Evolutionary conservation across 2,329 filamentous ascomycete species (phyloP).

Genomic region (Nannizziopsis barbatae): DNA sequence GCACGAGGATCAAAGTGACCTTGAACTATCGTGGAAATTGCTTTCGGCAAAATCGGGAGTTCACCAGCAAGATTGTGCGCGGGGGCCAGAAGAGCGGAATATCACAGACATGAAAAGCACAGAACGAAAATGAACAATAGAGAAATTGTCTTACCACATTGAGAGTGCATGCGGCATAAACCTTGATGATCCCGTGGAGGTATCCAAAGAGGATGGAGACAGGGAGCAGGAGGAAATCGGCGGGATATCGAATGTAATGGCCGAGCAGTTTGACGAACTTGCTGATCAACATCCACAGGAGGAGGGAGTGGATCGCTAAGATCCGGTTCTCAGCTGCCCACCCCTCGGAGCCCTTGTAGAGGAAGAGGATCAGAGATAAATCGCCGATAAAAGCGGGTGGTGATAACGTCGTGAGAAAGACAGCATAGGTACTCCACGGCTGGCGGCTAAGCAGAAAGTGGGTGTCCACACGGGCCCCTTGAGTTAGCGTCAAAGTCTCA

Average conservation of each 20-base stretch:
- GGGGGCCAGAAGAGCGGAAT: not conserved
- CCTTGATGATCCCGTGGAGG: constrained; percentile 83
- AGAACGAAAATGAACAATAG: not conserved
- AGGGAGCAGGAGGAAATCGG: constrained; percentile 67
- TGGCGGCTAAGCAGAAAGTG: constrained; percentile 53
- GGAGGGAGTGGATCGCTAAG: constrained; percentile 50
- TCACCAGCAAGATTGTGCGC: not conserved
- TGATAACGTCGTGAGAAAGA: constrained; percentile 85
- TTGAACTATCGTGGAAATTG: not conserved
- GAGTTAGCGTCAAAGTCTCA: constrained; percentile 20
- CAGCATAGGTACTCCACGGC: constrained; percentile 84
- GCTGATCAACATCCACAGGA: constrained; percentile 70
- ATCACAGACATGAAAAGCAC: not conserved
- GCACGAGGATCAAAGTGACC: constrained; percentile 1
- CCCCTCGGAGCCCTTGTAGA: constrained; percentile 55
- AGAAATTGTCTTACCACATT: constrained; percentile 58
- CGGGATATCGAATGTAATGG: constrained; percentile 73
- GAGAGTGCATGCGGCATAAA: constrained; percentile 73
- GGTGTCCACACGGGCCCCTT: constrained; percentile 16
- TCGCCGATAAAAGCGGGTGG: constrained; percentile 76
- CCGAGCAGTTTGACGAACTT: constrained; percentile 86
- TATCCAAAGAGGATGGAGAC: constrained; percentile 87
- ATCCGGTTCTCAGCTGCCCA: constrained; percentile 47
- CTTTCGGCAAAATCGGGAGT: not conserved
- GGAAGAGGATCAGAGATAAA: constrained; percentile 56